Evolutionary conservation across 2,329 filamentous ascomycete genomes (phyloP), one percentile per base, ranked within the genome.

Genomic region (Myrmaecium sp.): DNA sequence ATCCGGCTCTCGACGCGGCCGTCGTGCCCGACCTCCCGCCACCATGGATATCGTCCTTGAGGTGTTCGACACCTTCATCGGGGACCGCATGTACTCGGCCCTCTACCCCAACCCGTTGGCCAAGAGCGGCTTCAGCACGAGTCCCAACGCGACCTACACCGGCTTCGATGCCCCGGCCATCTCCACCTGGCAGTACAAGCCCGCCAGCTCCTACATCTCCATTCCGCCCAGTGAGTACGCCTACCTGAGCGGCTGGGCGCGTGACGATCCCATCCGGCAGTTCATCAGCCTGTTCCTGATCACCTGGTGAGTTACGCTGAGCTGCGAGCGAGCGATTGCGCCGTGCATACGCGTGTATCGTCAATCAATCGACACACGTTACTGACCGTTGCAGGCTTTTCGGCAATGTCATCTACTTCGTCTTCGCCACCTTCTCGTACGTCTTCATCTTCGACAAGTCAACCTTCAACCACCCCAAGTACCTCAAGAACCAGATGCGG

Each of bases 21-120:
- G 6, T 15, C 10, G 5, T 7, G 7, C 9, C 31, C 21, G 30
- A 31, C 20, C 32, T 24, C 24, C 32, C 23, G 29, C 37, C 58
- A 61, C 49, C 52, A 94, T 95, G 86, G 86, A 95, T 63, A 71
- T 94, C 56, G 71, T 89, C 23, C 75, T 94, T 38, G 84, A 94
- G 55, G 42, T 84, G 33, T 66, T 70, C 54, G 86, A 95, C 56
- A 80, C 74, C 41, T 81, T 76, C 44, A 43, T 84, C 36, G 76
- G 77, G 52, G 86, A 95, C 57, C 69, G 74, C 39, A 41, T 78
- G 31, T 94, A 91, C 49, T 74, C 83, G 26, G 57, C 18, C 39
- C 77, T 5, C 58, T 79, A n/a, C 83, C 84, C 5, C 58, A 59
- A 23, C 59, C 55, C 16, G 54, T 60, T 22, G 14, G 23, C 17